Base-by-base conservation (phyloP, 2,329 filamentous ascomycete species). In the Kalmusia sp. region DNA sequence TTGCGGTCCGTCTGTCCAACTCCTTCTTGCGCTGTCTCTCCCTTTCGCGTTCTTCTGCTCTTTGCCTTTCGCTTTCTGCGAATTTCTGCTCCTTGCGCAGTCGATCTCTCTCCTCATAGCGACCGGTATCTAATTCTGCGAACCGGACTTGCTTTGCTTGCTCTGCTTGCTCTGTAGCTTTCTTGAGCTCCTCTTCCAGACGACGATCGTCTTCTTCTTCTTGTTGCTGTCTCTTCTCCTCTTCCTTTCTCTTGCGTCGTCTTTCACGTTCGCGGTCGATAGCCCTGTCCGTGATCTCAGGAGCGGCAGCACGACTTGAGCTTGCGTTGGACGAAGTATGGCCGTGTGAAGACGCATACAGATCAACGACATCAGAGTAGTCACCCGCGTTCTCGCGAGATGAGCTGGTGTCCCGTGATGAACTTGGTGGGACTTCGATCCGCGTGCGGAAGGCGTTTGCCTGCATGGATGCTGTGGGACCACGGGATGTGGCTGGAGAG, bases 81-180 rank as follows among this genome's bases (percentile, higher is more conserved):
- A 52, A 41, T n/a, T 30, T 52, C 3, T 51, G 61, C 39, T 71
- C 63, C 1, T 50, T 55, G 17, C 67, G 55, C 25, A 67, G 59
- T 5, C 62, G 48, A 5, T 53, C 61, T 28, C 67, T 57, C 2
- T 44, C 50, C n/a, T 69, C 56, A 15, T 60, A 52, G 9, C 69
- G 67, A 27, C 52, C 63, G 15, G 61, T 48, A 31, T 69, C 44
- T 11, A 37, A 9, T 21, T 35, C 24, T 15, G 44, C 64, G 21
- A 73, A 69, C 4, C 59, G 57, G 15, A 71, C 70, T 24, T 67
- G 59, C 45, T 66, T 66, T 19, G 40, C 31, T 24, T 64, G 65
- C 28, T 70, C 65, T 21, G 43, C 43, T 21, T 46, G 43, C 43
- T 46, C 43, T 57, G 55, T 22, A 28, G 44, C 44, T 30, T 57